These are phyloP conservation scores for Penicillium sp. DNA, from an alignment of 2,329 filamentous ascomycete genomes.

Conservation along the genomic window DNA sequence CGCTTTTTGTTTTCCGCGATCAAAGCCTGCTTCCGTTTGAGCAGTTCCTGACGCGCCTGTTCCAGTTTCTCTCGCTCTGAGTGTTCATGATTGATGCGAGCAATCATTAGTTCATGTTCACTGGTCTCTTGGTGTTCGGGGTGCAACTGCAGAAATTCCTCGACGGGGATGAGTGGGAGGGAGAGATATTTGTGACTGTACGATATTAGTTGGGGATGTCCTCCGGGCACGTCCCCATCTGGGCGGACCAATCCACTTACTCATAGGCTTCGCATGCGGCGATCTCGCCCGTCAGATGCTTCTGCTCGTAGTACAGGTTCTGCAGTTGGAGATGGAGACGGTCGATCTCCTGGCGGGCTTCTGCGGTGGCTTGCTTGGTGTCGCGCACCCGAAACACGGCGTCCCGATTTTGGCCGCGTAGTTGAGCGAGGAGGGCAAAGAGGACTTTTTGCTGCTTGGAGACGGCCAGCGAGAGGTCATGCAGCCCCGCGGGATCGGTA, in stretches of 20 bases:
- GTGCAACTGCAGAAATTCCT: constrained; percentile 77
- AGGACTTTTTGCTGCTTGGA: constrained; percentile 80
- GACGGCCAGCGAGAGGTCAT: constrained; percentile 61
- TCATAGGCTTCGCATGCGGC: constrained; percentile 87
- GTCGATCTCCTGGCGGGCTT: constrained; percentile 89
- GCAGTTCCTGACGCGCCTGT: constrained; percentile 75
- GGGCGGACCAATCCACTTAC: constrained; percentile 56
- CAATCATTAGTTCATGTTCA: constrained; percentile 83
- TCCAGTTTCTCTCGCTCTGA: constrained; percentile 83
- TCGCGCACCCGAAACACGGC: constrained; percentile 80
- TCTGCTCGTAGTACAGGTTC: constrained; percentile 95
- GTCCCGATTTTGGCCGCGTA: constrained; percentile 81
- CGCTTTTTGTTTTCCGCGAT: constrained; percentile 84
- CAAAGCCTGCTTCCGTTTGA: constrained; percentile 72
- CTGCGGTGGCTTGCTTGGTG: constrained; percentile 83
- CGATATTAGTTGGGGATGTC: not conserved
- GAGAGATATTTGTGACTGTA: constrained; percentile 76
- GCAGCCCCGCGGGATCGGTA: constrained; percentile 51
- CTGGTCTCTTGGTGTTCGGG: constrained; percentile 74
- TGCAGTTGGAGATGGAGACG: constrained; percentile 88
- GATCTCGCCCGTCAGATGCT: constrained; percentile 88
- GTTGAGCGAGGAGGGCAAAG: constrained; percentile 75
- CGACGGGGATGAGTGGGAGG: constrained; percentile 79
- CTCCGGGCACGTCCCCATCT: too few relatives aligned
- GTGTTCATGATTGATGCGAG: constrained; percentile 88